Base-by-base conservation (phyloP, 2,329 filamentous ascomycete species). In the Penicillium sp. region DNA sequence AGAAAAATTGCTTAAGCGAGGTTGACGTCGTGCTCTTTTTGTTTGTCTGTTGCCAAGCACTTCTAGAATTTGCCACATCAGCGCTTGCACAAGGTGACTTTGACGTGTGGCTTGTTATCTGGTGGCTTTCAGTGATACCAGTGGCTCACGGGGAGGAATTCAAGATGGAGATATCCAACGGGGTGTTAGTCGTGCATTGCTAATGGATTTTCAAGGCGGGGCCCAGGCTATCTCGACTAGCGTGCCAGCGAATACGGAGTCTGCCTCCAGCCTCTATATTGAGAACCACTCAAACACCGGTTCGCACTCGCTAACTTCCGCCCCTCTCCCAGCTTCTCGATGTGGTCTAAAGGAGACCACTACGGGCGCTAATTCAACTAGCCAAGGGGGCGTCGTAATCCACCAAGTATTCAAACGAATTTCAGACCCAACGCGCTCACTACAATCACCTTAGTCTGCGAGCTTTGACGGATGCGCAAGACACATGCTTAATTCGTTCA, bases 1-100 rank as follows among this genome's bases (percentile, higher is more conserved):
- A 37, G 45, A 48, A 22, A 41, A 22, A 22, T 37, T n/a, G 33
- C 21, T 50, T 50, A 50, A 50, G 48, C 48, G 48, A 50, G 48
- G 16, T 21, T n/a, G 8, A 8, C 14, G 11, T 19, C 14, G 9
- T 41, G 22, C 24, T 50, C 33, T 22, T 19, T 19, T 19, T 31
- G 33, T 50, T 50, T 41, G 16, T 33, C 21, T 50, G 14, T 39
- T 39, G 29, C 27, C 33, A 29, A 39, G 26, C 27, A 22, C 46
- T 19, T 48, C 46, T 48, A 29, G 46, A 48, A 48, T 21, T 48
- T 13, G 47, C 31, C 21, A 37, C 31, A 37, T n/a, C 37, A 19
- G 14, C n/a, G 46, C 21, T 35, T 22, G 26, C 29, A 35, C 14
- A n/a, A 46, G 14, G n/a, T 11, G n/a, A 22, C 10, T 41, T 22